These are phyloP conservation scores for Sinapis alba DNA, from an alignment of 441 rosid genomes.

Conservation along the genomic window DNA sequence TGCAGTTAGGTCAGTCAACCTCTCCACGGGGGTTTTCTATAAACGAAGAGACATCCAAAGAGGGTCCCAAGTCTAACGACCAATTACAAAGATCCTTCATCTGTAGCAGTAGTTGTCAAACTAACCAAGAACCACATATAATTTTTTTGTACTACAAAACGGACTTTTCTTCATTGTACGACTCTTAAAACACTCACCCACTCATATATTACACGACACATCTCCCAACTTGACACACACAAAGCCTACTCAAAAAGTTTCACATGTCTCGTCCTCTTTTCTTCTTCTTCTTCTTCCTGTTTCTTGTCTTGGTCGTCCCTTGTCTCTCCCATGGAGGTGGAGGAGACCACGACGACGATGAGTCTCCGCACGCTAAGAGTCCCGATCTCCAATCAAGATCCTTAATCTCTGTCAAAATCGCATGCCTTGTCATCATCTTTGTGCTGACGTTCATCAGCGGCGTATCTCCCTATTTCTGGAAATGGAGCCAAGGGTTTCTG, in stretches of 20 bases:
- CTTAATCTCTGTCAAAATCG: constrained; percentile 58
- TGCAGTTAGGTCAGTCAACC: constrained; percentile 28
- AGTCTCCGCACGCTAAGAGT: neutral
- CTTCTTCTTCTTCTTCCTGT: constrained; percentile 46
- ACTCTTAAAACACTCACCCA: constrained; percentile 23
- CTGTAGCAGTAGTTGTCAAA: constrained; percentile 20
- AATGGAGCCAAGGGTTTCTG: constrained; percentile 78
- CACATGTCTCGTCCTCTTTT: constrained; percentile 49
- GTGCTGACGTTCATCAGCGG: constrained; percentile 65
- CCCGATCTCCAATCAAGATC: constrained; percentile 39
- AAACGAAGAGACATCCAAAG: neutral
- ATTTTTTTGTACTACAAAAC: constrained; percentile 25
- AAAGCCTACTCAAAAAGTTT: neutral
- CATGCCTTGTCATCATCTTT: constrained; percentile 66
- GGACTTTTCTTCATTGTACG: constrained; percentile 24
- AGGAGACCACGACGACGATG: constrained; percentile 44
- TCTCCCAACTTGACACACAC: constrained; percentile 23
- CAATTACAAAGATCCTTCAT: constrained; percentile 8
- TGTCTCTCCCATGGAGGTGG: constrained; percentile 54
- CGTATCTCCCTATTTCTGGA: constrained; percentile 74
- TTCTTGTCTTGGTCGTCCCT: constrained; percentile 51
- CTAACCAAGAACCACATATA: neutral
- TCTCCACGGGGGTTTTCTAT: neutral
- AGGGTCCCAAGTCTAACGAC: constrained; percentile 11
- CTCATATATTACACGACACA: constrained; percentile 11